Evolutionary conservation across 129 eudicot genomes (phyloP), one percentile per base, ranked within the genome.

Genomic region (Cynara cardunculus): DNA sequence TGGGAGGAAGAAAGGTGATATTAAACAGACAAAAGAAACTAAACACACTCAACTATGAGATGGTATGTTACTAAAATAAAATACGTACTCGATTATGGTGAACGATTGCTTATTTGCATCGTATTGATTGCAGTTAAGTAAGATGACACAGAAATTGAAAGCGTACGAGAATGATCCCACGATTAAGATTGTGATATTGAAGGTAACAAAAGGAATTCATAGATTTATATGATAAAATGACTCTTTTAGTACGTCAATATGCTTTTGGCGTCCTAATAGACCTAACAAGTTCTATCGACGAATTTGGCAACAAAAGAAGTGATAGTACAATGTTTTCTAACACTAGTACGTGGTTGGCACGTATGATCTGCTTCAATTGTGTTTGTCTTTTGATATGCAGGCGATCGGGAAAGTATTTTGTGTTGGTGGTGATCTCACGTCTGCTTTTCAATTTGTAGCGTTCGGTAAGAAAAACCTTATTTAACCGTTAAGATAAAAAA

Each of bases 401-500:
- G 91, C 87, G 68, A 82, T 82, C 14, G 88, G 88, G 11, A 88
- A 76, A 28, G 89, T 83, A 72, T 88, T 88, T 79, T 85, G 91
- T 76, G 85, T 82, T 53, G 91, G 91, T n/a, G 91, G 91, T 21
- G 91, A 88, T 82, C 85, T 88, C 41, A 69, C 77, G 1, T 78
- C 85, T 65, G 85, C 85, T 19, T 24, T 56, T n/a, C 28, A 14
- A 11, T 79, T 62, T 24, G 80, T 82, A n/a, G 80, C 73, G 34
- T 31, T 64, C 25, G 91, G 91, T 87, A 78, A 65, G 78, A 1
- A 35, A 16, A 11, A 67, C 21, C 0, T 31, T 69, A 18, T 35
- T 3, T 37, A 75, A 46, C 30, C 7, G 14, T 69, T 21, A 12
- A n/a, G 2, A 10, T 2, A 0, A 1, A 69, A 75, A 32, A 28